phyloP scores from a whole-genome alignment of 164 flowering plant genomes.

The Vitis riparia region DNA sequence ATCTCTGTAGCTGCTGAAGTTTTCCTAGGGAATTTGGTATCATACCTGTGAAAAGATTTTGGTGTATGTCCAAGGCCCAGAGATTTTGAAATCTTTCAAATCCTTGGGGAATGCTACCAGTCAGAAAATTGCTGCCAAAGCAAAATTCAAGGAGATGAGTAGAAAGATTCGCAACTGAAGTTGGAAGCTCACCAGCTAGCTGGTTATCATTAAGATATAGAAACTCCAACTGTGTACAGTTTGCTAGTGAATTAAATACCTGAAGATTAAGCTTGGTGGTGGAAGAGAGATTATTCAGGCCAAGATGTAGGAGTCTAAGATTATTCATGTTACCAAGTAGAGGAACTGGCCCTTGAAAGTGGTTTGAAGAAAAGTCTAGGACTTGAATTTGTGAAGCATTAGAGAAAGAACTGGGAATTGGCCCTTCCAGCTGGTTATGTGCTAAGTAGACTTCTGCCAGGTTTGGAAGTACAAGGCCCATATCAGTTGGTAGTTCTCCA shows the following conservation, averaged over 20 bases:
- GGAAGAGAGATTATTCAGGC: conserved; percentile 9
- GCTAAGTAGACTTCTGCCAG: conserved; percentile 5
- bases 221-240: background rate
- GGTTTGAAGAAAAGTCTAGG: conserved; percentile 19
- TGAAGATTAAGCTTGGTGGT: conserved; percentile 8
- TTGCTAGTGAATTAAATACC: conserved; percentile 6
- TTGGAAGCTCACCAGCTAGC: conserved; percentile 12
- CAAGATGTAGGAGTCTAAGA: conserved; percentile 6
- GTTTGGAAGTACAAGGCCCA: conserved; percentile 10
- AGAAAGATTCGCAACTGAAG: conserved; percentile 12
- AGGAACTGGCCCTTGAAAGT: conserved; percentile 12
- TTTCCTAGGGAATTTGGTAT: conserved; percentile 5
- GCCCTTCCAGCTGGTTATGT: conserved; percentile 3
- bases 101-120: conserved; percentile 6
- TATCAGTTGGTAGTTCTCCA: conserved; percentile 6
- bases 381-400: conserved; percentile 11
- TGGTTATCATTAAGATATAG: conserved; percentile 2
- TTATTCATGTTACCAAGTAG: conserved; percentile 1
- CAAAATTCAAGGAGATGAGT: conserved; percentile 10
- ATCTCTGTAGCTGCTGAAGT: conserved; percentile 3
- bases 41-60: conserved; percentile 8
- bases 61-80: conserved; percentile 3
- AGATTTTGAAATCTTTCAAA: conserved; percentile 11
- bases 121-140: conserved; percentile 8
- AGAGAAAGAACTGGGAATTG: conserved; percentile 5